Conservation (phyloP, 2,329 filamentous ascomycete species). For the Aspergillus oerlinghausenensis region DNA sequence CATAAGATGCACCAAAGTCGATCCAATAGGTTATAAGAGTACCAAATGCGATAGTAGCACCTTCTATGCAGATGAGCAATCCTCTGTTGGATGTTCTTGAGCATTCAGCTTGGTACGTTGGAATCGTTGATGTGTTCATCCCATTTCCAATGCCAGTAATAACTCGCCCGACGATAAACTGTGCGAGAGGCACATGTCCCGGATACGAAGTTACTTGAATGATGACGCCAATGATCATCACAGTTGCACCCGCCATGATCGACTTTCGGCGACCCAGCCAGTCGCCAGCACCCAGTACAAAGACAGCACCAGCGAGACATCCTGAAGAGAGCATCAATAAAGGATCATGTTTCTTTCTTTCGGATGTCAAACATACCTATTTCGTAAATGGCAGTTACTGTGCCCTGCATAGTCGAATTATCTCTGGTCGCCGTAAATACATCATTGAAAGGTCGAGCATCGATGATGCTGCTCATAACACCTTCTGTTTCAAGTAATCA, state of each 20-base stretch:
- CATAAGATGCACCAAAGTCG: slow-evolving; percentile 43
- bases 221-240: slow-evolving; percentile 42
- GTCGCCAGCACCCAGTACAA: slow-evolving; percentile 33
- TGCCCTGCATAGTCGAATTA: slow-evolving; percentile 37
- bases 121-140: slow-evolving; percentile 53
- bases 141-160: slow-evolving; percentile 53
- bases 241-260: slow-evolving; percentile 54
- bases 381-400: slow-evolving; percentile 31
- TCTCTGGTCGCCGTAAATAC: slow-evolving; percentile 31
- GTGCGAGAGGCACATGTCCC: slow-evolving; percentile 37
- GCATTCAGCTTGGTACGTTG: slow-evolving; percentile 52
- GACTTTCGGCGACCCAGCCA: slow-evolving; percentile 39
- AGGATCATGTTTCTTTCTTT: too few species aligned
- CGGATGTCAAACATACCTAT: slow-evolving; percentile 13
- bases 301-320: slow-evolving; percentile 36
- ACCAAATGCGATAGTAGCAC: slow-evolving; percentile 49
- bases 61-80: slow-evolving; percentile 57
- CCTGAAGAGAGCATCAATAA: slow-evolving; percentile 8
- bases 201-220: slow-evolving; percentile 33
- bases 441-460: slow-evolving; percentile 25
- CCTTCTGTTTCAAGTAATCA: slow-evolving; percentile 22
- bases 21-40: slow-evolving; percentile 52
- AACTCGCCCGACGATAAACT: slow-evolving; percentile 51
- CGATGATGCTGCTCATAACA: slow-evolving; percentile 39
- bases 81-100: slow-evolving; percentile 55